Conservation (phyloP, 495 filamentous ascomycete genomes). For the Penicillium silybi region DNA sequence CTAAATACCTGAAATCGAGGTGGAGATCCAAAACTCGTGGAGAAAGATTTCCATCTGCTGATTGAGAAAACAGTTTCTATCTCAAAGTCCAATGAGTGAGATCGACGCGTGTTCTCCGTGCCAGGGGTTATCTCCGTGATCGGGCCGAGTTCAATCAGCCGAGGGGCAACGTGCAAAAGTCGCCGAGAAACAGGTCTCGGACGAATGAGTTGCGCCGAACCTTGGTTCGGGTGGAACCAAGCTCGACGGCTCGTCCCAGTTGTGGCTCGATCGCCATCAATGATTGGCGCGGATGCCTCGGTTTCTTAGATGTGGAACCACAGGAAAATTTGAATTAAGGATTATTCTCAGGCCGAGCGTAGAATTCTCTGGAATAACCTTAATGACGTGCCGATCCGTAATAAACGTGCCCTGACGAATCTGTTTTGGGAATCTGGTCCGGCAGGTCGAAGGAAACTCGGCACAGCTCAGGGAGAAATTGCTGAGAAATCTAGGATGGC, state of each 20-base stretch:
- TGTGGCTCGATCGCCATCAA: background rate
- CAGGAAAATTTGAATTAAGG: background rate
- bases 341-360: background rate
- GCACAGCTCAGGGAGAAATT: background rate
- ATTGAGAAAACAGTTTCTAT: no score
- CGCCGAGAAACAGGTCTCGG: slow-evolving; percentile 1
- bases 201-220: background rate
- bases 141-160: background rate
- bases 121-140: background rate
- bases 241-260: background rate
- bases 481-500: slow-evolving; percentile 1
- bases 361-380: slow-evolving; percentile 15
- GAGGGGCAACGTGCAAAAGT: background rate
- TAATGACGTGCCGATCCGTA: slow-evolving; percentile 6
- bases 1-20: no score
- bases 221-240: background rate
- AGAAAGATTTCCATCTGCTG: no score
- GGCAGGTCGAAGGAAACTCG: background rate
- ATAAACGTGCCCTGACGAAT: background rate
- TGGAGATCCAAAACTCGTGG: no score
- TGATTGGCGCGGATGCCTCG: background rate
- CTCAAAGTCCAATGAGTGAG: no score
- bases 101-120: background rate
- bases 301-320: background rate
- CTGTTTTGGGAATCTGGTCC: background rate